Conservation (phyloP, 768 basidiomycete species). For the Daedalea quercina region DNA sequence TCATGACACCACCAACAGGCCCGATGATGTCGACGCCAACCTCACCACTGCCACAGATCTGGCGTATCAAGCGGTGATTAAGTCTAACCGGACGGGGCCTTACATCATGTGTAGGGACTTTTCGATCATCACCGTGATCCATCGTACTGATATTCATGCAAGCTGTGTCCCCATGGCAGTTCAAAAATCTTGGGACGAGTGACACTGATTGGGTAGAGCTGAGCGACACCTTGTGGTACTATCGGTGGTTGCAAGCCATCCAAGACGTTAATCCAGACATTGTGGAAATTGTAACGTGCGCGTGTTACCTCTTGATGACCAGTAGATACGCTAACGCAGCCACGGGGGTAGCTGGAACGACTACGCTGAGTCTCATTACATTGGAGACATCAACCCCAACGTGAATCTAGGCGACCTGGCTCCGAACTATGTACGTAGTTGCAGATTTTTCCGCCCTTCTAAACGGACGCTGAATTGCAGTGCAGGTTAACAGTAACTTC, state of each 20-base stretch:
- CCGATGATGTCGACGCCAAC: conserved; percentile 1
- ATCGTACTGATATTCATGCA: background rate
- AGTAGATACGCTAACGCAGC: background rate
- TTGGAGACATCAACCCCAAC: conserved; percentile 28
- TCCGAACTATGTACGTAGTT: conserved; percentile 15
- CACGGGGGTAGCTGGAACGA: conserved; percentile 15
- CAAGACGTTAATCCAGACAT: conserved; percentile 3
- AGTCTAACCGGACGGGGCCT: conserved; percentile 15
- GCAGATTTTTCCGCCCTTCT: background rate
- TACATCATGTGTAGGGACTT: conserved; percentile 23
- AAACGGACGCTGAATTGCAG: background rate
- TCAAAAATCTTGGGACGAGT: conserved; percentile 2
- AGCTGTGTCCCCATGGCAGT: conserved; percentile 6
- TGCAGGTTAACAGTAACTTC: conserved; percentile 15
- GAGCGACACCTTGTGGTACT: conserved; percentile 1
- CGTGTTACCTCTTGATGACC: background rate
- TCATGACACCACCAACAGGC: background rate
- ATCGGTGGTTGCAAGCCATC: background rate
- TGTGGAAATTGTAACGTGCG: conserved; percentile 7
- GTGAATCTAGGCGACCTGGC: conserved; percentile 20
- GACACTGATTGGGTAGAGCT: conserved; percentile 4
- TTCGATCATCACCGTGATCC: background rate
- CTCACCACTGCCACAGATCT: conserved; percentile 22
- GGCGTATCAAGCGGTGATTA: conserved; percentile 19
- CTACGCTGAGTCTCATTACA: conserved; percentile 36